These are phyloP conservation scores for Penicillium sp. DNA, from an alignment of 2,329 filamentous ascomycete genomes.

Conservation along the genomic window DNA sequence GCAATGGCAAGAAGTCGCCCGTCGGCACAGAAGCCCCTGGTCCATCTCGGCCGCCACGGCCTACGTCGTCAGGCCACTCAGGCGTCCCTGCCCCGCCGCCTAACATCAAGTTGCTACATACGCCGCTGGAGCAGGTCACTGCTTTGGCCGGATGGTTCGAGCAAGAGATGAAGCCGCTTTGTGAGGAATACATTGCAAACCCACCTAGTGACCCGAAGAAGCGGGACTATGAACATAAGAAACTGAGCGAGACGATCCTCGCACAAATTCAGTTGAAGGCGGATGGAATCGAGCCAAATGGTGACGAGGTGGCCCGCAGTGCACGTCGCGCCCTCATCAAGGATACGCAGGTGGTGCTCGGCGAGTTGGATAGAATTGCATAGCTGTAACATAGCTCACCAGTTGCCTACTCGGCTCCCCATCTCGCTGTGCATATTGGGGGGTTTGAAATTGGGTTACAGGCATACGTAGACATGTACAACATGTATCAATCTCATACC, in stretches of 20 bases:
- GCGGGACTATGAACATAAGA: conserved; percentile 46
- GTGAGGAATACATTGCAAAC: conserved; percentile 39
- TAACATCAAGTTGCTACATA: conserved; percentile 35
- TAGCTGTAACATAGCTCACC: conserved; percentile 14
- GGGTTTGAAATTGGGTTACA: background rate
- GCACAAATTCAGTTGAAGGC: conserved; percentile 53
- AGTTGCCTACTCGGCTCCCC: background rate
- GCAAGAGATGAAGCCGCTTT: conserved; percentile 39
- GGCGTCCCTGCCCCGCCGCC: conserved; percentile 33
- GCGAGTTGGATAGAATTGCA: conserved; percentile 37
- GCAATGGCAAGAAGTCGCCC: conserved; percentile 24
- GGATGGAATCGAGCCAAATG: conserved; percentile 72
- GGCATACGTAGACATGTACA: background rate
- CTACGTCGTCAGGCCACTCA: conserved; percentile 15
- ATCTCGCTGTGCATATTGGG: conserved; percentile 6
- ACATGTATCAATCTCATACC: background rate
- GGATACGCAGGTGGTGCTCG: conserved; percentile 43
- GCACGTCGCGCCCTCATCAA: conserved; percentile 50
- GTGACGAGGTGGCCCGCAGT: conserved; percentile 56
- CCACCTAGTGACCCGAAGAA: conserved; percentile 43
- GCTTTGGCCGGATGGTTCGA: conserved; percentile 40
- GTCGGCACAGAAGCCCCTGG: conserved; percentile 8
- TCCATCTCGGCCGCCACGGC: conserved; percentile 20
- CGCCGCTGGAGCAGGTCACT: conserved; percentile 41
- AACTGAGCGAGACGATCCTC: conserved; percentile 46